Base-by-base conservation (phyloP, 345 rosid genomes). In the Ceriops decandra region DNA sequence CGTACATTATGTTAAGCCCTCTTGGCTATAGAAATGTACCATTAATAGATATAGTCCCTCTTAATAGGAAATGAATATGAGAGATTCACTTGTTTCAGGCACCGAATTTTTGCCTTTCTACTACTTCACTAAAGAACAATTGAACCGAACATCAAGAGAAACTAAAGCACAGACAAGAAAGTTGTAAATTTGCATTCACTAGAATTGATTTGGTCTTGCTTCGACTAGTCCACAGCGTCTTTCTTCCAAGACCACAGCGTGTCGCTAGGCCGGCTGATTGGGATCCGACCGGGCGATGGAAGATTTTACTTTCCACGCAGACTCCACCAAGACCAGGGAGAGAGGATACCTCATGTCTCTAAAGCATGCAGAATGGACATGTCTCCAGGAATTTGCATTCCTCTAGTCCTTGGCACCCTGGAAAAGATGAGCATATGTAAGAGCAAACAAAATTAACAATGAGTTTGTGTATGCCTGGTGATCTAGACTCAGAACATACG, bases 191-290 rank as follows among this genome's bases (percentile, higher is more conserved):
- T 33, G 8, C 36, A 33, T 33, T 7, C 4, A 4, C n/a, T 33
- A 2, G 26, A 68, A 68, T 19, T 35, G 2, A 27, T 17, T 26
- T 51, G 26, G 2, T 52, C 53, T 4, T 6, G 1, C 6, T 28
- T 61, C 27, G 33, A 61, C 31, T 82, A 84, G 90, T 82, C 90
- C 7, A 72, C 86, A 4, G 84, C 80, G 7, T 86, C 88, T 4
- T 84, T 86, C 79, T 86, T 86, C 77, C 86, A 79, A 67, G 86
- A 84, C 53, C 26, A 53, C 38, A 84, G 84, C 17, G 76, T 77
- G 36, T 69, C 90, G 0, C 72, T 82, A 2, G 90, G 90, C 26
- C 71, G 73, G 68, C 78, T 86, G 27, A 84, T 84, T 20, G 90
- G 90, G 52, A 70, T 81, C 21, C 64, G 72, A 68, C 70, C 70